Conservation (phyloP, 768 basidiomycete species). For the Rhizopogon sp. region DNA sequence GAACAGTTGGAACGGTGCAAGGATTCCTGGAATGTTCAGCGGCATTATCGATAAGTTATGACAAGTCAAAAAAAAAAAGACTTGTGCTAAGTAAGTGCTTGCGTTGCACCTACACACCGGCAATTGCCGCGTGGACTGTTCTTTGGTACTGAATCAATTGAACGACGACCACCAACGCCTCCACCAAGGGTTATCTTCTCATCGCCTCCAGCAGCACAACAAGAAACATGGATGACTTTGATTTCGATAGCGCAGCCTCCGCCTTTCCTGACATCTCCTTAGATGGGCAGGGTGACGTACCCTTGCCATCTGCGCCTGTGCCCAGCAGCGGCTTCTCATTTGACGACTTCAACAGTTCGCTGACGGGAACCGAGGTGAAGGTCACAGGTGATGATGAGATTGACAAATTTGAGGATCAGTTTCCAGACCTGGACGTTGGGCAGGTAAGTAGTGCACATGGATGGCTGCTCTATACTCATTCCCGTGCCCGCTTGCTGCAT, state of each 20-base stretch:
- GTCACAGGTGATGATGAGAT: slow-evolving; percentile 85
- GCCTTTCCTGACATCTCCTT: slow-evolving; percentile 84
- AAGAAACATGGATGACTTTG: slow-evolving; percentile 46
- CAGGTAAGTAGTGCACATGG: slow-evolving; percentile 25
- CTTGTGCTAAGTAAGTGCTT: neutral
- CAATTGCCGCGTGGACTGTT: neutral
- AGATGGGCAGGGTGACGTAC: slow-evolving; percentile 58
- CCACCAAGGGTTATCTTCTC: neutral
- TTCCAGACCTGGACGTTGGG: slow-evolving; percentile 69
- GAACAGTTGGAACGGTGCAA: slow-evolving; percentile 68
- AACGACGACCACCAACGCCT: neutral
- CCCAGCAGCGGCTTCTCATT: slow-evolving; percentile 53
- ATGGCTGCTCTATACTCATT: slow-evolving; percentile 13
- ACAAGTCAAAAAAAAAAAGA: neutral
- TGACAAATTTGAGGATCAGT: slow-evolving; percentile 80
- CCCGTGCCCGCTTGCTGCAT: slow-evolving; percentile 8
- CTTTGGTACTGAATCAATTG: neutral
- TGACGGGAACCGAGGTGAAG: slow-evolving; percentile 48
- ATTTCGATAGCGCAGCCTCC: slow-evolving; percentile 77
- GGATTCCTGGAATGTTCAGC: slow-evolving; percentile 64
- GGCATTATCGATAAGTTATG: slow-evolving; percentile 43
- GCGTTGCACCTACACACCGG: neutral
- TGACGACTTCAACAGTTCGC: slow-evolving; percentile 55
- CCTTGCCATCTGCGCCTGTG: slow-evolving; percentile 29
- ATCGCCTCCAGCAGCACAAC: neutral